A percentile compares a stretch with the other conserved stretches of the same genome.
phyloP scores from a whole-genome alignment of 768 basidiomycete species.

The Bullera alba region DNA sequence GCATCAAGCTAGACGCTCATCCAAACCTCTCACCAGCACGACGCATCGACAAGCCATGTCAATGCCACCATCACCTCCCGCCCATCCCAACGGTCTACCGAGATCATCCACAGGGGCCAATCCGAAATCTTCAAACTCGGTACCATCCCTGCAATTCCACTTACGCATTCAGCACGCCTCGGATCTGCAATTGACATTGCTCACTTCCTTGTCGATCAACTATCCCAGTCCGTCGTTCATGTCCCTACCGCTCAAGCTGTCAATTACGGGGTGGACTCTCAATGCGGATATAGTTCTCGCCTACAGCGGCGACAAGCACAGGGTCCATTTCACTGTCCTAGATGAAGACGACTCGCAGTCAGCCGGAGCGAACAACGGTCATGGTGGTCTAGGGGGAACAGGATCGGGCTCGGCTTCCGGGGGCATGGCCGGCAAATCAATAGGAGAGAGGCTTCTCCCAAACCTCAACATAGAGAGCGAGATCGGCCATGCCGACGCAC shows the following conservation, averaged over 20 bases:
- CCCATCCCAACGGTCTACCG: background rate
- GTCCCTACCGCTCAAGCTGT: constrained; percentile 89
- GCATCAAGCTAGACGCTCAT: too few species aligned
- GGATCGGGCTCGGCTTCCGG: too few species aligned
- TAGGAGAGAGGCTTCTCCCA: constrained; percentile 69
- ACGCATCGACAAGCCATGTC: too few species aligned
- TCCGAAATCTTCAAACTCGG: background rate
- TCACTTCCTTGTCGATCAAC: constrained; percentile 90
- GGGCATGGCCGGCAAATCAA: too few species aligned
- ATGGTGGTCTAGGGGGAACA: constrained; percentile 14
- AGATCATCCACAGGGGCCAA: background rate
- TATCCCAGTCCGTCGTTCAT: constrained; percentile 95
- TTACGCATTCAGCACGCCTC: constrained; percentile 79
- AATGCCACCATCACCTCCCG: background rate
- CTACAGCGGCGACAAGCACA: constrained; percentile 72
- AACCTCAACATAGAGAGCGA: constrained; percentile 90
- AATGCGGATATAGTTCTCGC: constrained; percentile 82
- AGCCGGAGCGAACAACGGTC: background rate
- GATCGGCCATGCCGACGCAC: constrained; percentile 84
- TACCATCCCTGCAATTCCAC: constrained; percentile 73
- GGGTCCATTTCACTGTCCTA: constrained; percentile 80
- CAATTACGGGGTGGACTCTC: constrained; percentile 82
- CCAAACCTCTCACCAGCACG: too few species aligned
- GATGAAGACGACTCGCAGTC: constrained; percentile 61
- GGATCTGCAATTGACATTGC: constrained; percentile 76